These are phyloP conservation scores for Bipolaris zeicola DNA, from an alignment of 2,329 filamentous ascomycete genomes.

Conservation along the genomic window DNA sequence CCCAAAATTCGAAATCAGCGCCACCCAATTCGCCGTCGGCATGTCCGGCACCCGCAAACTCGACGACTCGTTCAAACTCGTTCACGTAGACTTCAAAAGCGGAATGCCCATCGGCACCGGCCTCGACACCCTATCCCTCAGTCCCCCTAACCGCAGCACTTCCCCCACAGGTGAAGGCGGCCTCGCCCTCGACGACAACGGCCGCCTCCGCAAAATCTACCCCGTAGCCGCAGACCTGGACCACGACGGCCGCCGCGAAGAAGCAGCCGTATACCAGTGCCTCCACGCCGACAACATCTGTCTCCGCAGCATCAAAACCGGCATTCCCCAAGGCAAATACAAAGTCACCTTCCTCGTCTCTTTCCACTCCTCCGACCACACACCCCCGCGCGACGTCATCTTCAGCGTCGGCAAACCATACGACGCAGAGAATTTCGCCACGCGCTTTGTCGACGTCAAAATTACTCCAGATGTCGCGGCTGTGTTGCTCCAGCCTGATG, in stretches of 20 bases:
- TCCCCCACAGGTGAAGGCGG: constrained; percentile 43
- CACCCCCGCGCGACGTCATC: constrained; percentile 38
- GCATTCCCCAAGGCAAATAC: constrained; percentile 47
- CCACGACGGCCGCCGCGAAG: constrained; percentile 42
- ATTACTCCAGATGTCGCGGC: constrained; percentile 48
- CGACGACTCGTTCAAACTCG: constrained; percentile 38
- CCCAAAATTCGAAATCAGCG: constrained; percentile 43
- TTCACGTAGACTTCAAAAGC: constrained; percentile 48
- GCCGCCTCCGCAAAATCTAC: constrained; percentile 37
- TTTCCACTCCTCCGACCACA: constrained; percentile 32
- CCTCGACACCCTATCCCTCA: not conserved
- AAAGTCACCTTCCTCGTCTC: constrained; percentile 45
- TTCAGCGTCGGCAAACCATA: constrained; percentile 48
- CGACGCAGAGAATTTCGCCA: constrained; percentile 38
- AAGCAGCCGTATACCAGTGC: constrained; percentile 46
- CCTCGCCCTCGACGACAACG: constrained; percentile 33
- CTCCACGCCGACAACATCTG: constrained; percentile 40
- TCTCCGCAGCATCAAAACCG: constrained; percentile 43
- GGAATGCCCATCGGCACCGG: constrained; percentile 26
- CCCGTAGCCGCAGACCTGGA: constrained; percentile 47
- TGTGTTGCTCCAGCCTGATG: constrained; percentile 47
- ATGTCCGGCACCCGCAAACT: constrained; percentile 39
- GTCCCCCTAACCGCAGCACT: constrained; percentile 18
- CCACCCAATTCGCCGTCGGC: constrained; percentile 41
- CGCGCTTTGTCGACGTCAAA: constrained; percentile 45